Conservation (phyloP, 179 eudicot species). For the Patellifolia procumbens region DNA sequence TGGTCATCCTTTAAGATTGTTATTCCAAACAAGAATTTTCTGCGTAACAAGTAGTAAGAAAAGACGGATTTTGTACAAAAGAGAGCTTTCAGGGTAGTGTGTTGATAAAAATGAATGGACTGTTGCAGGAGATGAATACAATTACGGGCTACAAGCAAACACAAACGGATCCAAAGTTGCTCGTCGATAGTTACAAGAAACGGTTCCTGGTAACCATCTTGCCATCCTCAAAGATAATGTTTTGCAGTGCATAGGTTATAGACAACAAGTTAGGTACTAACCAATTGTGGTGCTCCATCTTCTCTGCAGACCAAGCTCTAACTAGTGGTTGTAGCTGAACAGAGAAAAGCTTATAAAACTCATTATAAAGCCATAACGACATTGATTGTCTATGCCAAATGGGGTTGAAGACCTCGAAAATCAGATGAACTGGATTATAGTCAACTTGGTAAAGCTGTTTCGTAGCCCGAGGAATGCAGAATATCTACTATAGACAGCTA, state of each 20-base stretch:
- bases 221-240: neutral
- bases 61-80: neutral
- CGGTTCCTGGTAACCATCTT: slow-evolving; percentile 49
- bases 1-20: neutral
- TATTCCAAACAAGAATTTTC: neutral
- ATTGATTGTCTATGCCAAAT: neutral
- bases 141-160: slow-evolving; percentile 57
- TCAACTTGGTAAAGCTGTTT: neutral
- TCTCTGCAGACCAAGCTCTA: slow-evolving; percentile 21
- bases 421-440: neutral
- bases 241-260: neutral
- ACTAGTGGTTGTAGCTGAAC: neutral
- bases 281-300: neutral
- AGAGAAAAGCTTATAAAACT: neutral
- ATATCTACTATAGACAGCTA: too few relatives aligned
- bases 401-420: neutral
- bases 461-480: neutral
- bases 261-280: neutral
- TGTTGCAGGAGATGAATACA: slow-evolving; percentile 57
- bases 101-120: neutral
- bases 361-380: neutral
- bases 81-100: neutral
- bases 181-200: slow-evolving; percentile 55
- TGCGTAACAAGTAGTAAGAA: neutral
- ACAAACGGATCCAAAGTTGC: slow-evolving; percentile 53